Percentiles rank a stretch among this genome's conserved stretches.
These are phyloP conservation scores for Carallia brachiata DNA, from an alignment of 345 rosid species.

Conservation along the genomic window DNA sequence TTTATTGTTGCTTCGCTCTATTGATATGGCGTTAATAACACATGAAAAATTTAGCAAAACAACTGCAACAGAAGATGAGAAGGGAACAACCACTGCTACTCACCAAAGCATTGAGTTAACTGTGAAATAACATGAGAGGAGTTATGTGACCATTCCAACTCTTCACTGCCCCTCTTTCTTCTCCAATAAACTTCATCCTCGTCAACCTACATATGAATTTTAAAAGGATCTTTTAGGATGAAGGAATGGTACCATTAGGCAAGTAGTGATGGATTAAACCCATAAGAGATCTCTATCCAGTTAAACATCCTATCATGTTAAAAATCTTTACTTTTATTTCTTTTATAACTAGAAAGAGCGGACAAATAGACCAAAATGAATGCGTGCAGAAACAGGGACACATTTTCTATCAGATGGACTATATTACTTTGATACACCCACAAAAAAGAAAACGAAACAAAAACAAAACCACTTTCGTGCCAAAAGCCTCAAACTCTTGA, in stretches of 20 bases:
- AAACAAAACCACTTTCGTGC: not conserved
- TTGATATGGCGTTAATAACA: not conserved
- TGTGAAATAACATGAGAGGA: constrained; percentile 58
- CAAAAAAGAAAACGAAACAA: not conserved
- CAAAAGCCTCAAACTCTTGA: not conserved
- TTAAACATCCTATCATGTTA: too few species aligned
- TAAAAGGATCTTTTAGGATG: constrained; percentile 19
- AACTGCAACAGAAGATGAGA: not conserved
- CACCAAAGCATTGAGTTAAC: constrained; percentile 66
- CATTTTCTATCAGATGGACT: too few species aligned
- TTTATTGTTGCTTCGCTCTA: not conserved
- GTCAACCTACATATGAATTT: constrained; percentile 59
- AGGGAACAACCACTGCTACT: constrained; percentile 32
- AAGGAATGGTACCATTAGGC: constrained; percentile 6
- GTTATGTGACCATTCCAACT: constrained; percentile 67
- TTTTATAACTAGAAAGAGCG: too few species aligned
- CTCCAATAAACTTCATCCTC: constrained; percentile 88
- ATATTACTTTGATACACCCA: not conserved
- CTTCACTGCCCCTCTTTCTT: constrained; percentile 60
- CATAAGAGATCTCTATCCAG: too few species aligned
- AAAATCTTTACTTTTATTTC: too few species aligned
- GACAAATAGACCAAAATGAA: too few species aligned
- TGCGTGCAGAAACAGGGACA: too few species aligned
- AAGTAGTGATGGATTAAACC: too few species aligned
- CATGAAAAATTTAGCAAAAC: not conserved